A percentile compares a stretch with the other conserved stretches of the same genome.
These are phyloP conservation scores for Boletellus ananas DNA, from an alignment of 768 basidiomycete genomes.

Conservation along the genomic window DNA sequence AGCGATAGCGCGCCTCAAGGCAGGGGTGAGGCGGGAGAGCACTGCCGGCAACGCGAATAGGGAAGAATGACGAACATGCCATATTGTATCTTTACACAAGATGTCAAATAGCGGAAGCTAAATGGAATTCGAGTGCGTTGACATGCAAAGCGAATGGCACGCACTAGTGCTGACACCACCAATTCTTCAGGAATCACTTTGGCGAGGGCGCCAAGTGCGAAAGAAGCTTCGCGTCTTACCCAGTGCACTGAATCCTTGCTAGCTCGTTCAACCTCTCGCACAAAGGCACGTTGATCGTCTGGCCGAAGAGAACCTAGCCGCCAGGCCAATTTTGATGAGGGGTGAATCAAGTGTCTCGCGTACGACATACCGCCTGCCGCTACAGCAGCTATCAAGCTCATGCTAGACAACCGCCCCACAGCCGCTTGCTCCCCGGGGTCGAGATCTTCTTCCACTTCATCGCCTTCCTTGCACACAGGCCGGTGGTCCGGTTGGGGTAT, in stretches of 20 bases:
- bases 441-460: constrained; percentile 37
- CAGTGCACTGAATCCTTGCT: constrained; percentile 65
- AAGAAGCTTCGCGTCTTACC: constrained; percentile 82
- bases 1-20: constrained; percentile 59
- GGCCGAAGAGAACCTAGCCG: constrained; percentile 50
- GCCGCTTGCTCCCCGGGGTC: constrained; percentile 66
- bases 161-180: constrained; percentile 58
- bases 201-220: constrained; percentile 83
- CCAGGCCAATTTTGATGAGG: constrained; percentile 5
- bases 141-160: constrained; percentile 20
- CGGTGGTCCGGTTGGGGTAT: constrained; percentile 14
- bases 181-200: constrained; percentile 81
- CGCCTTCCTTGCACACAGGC: constrained; percentile 12
- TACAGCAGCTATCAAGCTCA: constrained; percentile 89
- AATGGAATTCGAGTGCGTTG: constrained; percentile 4
- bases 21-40: constrained; percentile 57
- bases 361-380: constrained; percentile 64
- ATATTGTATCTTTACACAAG: constrained; percentile 63
- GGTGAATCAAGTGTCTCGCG: constrained; percentile 3
- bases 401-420: constrained; percentile 82
- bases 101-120: constrained; percentile 80
- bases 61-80: constrained; percentile 86
- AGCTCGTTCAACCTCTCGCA: constrained; percentile 70
- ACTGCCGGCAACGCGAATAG: constrained; percentile 83
- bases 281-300: constrained; percentile 59